A percentile compares a stretch with the other conserved stretches of the same genome.
Evolutionary conservation across 352 stramenopile species (phyloP).

Genomic region (Plasmopara muralis): DNA sequence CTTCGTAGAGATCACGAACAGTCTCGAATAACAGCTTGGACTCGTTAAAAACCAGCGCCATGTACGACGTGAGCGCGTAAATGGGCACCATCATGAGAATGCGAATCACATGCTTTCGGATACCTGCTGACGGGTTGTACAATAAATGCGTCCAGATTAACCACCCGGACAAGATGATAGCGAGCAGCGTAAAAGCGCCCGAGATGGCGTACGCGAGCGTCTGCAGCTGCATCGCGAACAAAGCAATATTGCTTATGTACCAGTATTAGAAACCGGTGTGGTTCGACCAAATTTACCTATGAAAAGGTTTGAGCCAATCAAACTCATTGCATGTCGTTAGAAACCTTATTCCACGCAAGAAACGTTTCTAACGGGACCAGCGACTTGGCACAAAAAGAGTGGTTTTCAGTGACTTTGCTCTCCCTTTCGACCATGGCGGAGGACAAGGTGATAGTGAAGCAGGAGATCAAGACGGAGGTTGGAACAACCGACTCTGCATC

Average conservation of each 20-base stretch:
- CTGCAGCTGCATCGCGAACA: conserved; percentile 67
- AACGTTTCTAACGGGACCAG: conserved; percentile 3
- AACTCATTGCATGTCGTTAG: no score
- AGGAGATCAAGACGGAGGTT: conserved; percentile 32
- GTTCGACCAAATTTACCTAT: no score
- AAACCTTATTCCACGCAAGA: neutral
- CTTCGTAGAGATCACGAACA: conserved; percentile 90
- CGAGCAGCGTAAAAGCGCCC: conserved; percentile 78
- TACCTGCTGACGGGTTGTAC: conserved; percentile 73
- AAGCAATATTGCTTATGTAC: no score
- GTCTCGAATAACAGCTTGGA: conserved; percentile 88
- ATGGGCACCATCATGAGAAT: conserved; percentile 93
- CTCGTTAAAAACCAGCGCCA: conserved; percentile 86
- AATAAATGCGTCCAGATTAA: conserved; percentile 86
- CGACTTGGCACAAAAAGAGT: neutral
- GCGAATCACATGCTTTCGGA: conserved; percentile 89
- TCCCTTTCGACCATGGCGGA: conserved; percentile 6
- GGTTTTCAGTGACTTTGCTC: no score
- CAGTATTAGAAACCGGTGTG: neutral
- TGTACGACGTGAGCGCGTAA: conserved; percentile 88
- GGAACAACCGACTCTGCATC: conserved; percentile 19
- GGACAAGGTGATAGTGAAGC: conserved; percentile 11
- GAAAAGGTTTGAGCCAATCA: no score
- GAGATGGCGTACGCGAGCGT: conserved; percentile 85
- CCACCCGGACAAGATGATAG: conserved; percentile 79